These are phyloP conservation scores for Apiospora pterosperma DNA, from an alignment of 2,329 filamentous ascomycete species.

Conservation along the genomic window DNA sequence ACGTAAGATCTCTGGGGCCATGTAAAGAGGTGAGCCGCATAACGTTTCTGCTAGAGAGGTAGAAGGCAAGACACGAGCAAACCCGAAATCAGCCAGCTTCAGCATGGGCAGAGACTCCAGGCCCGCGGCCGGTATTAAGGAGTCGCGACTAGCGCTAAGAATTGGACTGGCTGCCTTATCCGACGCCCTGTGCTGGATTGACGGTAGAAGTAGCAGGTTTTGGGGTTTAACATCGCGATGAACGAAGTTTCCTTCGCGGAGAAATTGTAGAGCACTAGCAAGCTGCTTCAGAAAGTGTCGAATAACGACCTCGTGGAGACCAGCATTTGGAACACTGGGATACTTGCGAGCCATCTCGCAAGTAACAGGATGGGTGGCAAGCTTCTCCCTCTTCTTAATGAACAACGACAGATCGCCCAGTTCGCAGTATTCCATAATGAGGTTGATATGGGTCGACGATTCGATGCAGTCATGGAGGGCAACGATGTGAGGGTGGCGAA, in stretches of 20 bases:
- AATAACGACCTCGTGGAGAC: constrained; percentile 94
- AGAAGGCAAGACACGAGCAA: constrained; percentile 84
- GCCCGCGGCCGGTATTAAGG: constrained; percentile 76
- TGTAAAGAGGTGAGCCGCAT: constrained; percentile 94
- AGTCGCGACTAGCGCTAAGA: constrained; percentile 73
- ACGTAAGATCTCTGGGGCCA: constrained; percentile 95
- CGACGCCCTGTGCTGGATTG: constrained; percentile 64
- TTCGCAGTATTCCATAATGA: constrained; percentile 98
- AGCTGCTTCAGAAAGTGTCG: constrained; percentile 96
- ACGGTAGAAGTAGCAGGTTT: constrained; percentile 86
- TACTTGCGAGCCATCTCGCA: constrained; percentile 92
- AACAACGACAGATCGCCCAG: constrained; percentile 92
- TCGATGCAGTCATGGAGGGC: constrained; percentile 94
- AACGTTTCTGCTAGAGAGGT: constrained; percentile 93
- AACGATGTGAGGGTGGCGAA: constrained; percentile 96
- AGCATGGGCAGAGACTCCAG: constrained; percentile 87
- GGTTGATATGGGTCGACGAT: constrained; percentile 81
- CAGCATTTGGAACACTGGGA: constrained; percentile 75
- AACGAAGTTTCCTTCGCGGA: constrained; percentile 81
- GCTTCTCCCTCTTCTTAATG: constrained; percentile 87
- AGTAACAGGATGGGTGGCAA: constrained; percentile 76
- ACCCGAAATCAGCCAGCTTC: constrained; percentile 98
- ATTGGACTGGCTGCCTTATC: constrained; percentile 64
- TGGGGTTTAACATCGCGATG: constrained; percentile 98
- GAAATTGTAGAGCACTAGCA: constrained; percentile 83